These are phyloP conservation scores for Pythium periplocum DNA, from an alignment of 352 stramenopile genomes.

Conservation along the genomic window DNA sequence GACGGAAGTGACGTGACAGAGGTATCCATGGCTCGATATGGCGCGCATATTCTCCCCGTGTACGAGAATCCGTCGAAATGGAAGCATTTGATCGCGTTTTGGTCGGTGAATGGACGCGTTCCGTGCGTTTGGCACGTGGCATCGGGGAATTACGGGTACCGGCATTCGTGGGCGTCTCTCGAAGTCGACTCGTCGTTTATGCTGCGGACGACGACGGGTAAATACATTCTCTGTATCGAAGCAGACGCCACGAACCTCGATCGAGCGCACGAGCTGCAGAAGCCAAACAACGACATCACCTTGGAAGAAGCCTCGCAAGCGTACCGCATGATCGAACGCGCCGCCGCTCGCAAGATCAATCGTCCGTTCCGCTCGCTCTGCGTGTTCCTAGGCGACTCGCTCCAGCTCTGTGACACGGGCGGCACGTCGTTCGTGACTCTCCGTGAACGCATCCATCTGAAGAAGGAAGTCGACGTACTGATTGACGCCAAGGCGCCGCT, in stretches of 20 bases:
- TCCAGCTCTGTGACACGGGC: slow-evolving; percentile 43
- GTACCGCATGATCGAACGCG: slow-evolving; percentile 50
- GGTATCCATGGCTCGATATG: slow-evolving; percentile 60
- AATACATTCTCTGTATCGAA: slow-evolving; percentile 62
- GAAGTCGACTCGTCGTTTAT: slow-evolving; percentile 46
- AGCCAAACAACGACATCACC: slow-evolving; percentile 36
- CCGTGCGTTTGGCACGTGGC: slow-evolving; percentile 51
- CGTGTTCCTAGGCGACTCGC: slow-evolving; percentile 52
- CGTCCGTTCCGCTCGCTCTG: slow-evolving; percentile 49
- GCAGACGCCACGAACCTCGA: slow-evolving; percentile 51
- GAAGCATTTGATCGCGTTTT: slow-evolving; percentile 40
- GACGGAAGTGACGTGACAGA: slow-evolving; percentile 57
- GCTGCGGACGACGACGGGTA: slow-evolving; percentile 55
- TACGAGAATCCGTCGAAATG: slow-evolving; percentile 45
- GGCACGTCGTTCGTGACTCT: slow-evolving; percentile 45
- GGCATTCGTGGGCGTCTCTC: slow-evolving; percentile 49
- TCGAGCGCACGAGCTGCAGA: slow-evolving; percentile 36
- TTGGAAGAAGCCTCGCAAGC: slow-evolving; percentile 60
- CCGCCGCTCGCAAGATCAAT: slow-evolving; percentile 31
- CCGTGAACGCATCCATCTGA: slow-evolving; percentile 37
- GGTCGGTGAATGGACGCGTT: slow-evolving; percentile 49
- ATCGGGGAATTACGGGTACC: slow-evolving; percentile 47
- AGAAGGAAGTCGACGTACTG: slow-evolving; percentile 62
- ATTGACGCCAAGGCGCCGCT: slow-evolving; percentile 62
- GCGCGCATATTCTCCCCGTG: slow-evolving; percentile 56